Evolutionary conservation across 495 filamentous ascomycete species (phyloP), one percentile per base, ranked within the genome.

Genomic region (Lasiosphaeriaceae sp.): DNA sequence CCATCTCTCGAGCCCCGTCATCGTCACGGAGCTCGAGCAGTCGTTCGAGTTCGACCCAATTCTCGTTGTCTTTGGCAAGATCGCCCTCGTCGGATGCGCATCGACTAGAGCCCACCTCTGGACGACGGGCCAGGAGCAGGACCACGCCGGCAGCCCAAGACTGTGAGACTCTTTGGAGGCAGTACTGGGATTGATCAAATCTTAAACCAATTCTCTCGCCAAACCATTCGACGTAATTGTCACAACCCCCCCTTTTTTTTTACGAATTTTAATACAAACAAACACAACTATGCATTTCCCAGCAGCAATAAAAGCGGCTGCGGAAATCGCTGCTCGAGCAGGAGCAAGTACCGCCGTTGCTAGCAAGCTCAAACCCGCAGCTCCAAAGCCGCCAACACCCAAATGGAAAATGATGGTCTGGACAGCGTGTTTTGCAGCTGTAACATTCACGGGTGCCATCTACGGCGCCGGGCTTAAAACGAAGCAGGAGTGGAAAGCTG

Each of bases 391-490:
- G 14, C 12, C 26, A 60, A 26, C 58, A 72, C 71, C 20, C 70
- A 58, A 51, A 21, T 59, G 55, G 54, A 64, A 69, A 45, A n/a
- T 41, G 47, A 47, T 58, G 11, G 56, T 84, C 41, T 64, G 71
- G 50, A 81, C 83, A 1, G 77, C 65, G 16, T 71, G 71, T 11
- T 72, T 83, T 50, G 71, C 81, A 2, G 76, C 75, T 24, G 71
- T 81, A 26, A 79, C 74, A 20, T 67, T 74, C 26, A 73, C 72
- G 0, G 81, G 83, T 46, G 66, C 78, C 0, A 72, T 76, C 54
- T 83, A 83, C 63, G 83, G 83, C 20, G 83, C 83, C 2, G 76
- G 76, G n/a, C 64, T 86, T 29, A 86, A 85, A 69, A 77, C 72
- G 52, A 67, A 68, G 55, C 66, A 76, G 56, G 78, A 85, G 29